A percentile compares a stretch with the other conserved stretches of the same genome.
Conservation (phyloP, 768 basidiomycete species). For the Mycena indigotica region DNA sequence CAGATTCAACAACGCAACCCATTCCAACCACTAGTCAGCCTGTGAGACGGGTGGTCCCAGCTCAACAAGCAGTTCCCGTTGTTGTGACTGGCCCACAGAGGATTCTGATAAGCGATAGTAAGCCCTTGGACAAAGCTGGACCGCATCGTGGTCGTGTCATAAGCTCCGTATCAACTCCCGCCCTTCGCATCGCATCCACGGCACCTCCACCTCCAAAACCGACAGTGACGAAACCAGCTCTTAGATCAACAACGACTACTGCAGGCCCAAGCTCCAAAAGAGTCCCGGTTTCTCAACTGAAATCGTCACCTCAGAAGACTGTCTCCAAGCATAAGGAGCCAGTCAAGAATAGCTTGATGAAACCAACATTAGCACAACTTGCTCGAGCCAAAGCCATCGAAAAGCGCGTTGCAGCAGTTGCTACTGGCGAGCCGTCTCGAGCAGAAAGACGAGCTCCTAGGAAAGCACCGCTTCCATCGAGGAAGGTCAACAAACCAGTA, state of each 20-base stretch:
- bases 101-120: constrained; percentile 9
- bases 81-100: constrained; percentile 15
- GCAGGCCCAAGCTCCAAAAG: neutral
- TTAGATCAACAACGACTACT: neutral
- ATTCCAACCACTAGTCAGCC: constrained; percentile 1
- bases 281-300: neutral
- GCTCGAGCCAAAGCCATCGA: constrained; percentile 18
- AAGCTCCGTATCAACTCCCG: constrained; percentile 18
- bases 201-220: neutral
- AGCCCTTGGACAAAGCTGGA: constrained; percentile 11
- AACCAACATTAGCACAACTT: constrained; percentile 20
- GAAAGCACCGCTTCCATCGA: constrained; percentile 4
- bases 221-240: neutral
- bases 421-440: neutral
- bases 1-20: no score
- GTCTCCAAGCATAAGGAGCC: constrained; percentile 12
- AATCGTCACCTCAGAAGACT: neutral
- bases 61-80: constrained; percentile 2
- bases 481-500: neutral
- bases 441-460: constrained; percentile 9
- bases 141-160: constrained; percentile 12
- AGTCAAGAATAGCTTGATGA: constrained; percentile 10
- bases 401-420: constrained; percentile 14
- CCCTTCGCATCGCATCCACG: constrained; percentile 8
- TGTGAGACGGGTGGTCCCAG: no score